A percentile compares a stretch with the other conserved stretches of the same genome.
These are phyloP conservation scores for Microcos paniculata DNA, from an alignment of 345 rosid species.

Conservation along the genomic window DNA sequence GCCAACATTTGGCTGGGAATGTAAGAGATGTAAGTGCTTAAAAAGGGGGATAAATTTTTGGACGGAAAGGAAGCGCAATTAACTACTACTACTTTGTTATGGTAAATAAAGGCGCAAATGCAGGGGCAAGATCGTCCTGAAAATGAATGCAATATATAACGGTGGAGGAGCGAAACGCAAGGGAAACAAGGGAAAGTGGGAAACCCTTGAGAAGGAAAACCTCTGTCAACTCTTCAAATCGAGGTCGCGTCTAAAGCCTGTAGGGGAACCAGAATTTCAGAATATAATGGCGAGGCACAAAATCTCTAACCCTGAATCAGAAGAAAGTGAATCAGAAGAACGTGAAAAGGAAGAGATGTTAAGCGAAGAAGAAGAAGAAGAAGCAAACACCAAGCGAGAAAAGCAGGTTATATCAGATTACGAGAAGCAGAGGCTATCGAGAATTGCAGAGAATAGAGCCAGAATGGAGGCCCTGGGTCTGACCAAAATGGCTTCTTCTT, in stretches of 20 bases:
- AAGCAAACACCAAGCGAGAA: slow-evolving; percentile 6
- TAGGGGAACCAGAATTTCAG: too few relatives aligned
- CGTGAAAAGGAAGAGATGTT: slow-evolving; percentile 27
- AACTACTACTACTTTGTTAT: too few relatives aligned
- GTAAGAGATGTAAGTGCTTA: too few relatives aligned
- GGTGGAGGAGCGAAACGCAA: neutral
- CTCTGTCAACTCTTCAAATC: neutral
- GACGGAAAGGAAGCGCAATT: too few relatives aligned
- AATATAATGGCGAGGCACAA: slow-evolving; percentile 26
- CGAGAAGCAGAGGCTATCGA: slow-evolving; percentile 66
- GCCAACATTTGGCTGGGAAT: too few relatives aligned
- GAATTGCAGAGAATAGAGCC: slow-evolving; percentile 79
- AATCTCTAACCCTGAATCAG: slow-evolving; percentile 22
- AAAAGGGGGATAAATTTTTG: too few relatives aligned
- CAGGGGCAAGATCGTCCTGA: neutral
- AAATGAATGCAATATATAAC: neutral
- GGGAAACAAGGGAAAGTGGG: neutral
- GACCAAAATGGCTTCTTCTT: slow-evolving; percentile 48
- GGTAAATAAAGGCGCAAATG: too few relatives aligned
- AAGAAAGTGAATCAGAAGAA: slow-evolving; percentile 28
- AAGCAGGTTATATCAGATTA: slow-evolving; percentile 45
- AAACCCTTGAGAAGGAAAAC: neutral
- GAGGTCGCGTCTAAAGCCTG: neutral
- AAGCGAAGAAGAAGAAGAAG: slow-evolving; percentile 37
- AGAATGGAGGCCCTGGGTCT: slow-evolving; percentile 85